Evolutionary conservation across 345 rosid genomes (phyloP).

Genomic region (Arabidopsis arenosa): DNA sequence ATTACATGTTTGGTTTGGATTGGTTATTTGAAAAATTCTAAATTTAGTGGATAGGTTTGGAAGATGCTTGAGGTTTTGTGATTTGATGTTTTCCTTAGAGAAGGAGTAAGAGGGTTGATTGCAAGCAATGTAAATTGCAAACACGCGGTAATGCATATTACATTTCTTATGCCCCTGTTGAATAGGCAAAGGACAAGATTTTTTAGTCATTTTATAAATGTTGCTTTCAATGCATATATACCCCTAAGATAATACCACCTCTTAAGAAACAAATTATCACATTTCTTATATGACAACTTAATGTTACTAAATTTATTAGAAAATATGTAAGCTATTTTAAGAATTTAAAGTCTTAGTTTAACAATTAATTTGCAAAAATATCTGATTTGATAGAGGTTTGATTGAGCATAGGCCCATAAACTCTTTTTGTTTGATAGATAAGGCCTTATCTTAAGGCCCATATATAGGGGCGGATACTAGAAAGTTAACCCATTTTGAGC

Average conservation of each 20-base stretch:
- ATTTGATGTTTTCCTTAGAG: conserved; percentile 37
- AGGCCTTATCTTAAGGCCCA: conserved; percentile 13
- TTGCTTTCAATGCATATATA: conserved; percentile 8
- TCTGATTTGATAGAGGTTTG: too few species aligned
- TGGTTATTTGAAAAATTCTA: not conserved
- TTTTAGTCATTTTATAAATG: not conserved
- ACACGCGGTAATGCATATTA: conserved; percentile 24
- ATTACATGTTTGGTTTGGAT: conserved; percentile 9
- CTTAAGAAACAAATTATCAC: not conserved
- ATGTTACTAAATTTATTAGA: not conserved
- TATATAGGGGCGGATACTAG: not conserved
- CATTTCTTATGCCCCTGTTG: not conserved
- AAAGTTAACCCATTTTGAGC: not conserved
- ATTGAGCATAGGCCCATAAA: not conserved
- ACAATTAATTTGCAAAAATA: too few species aligned
- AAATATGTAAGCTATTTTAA: too few species aligned
- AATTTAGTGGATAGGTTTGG: conserved; percentile 21
- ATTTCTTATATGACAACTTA: not conserved
- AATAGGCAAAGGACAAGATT: not conserved
- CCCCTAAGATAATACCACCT: not conserved
- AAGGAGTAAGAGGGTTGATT: conserved; percentile 33
- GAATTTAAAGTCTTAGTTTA: too few species aligned
- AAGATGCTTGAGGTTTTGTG: conserved; percentile 33
- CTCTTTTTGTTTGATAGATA: not conserved
- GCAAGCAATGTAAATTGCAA: conserved; percentile 32